phyloP scores from a whole-genome alignment of 2,329 filamentous ascomycete species.

The Stachybotrys echinatus region DNA sequence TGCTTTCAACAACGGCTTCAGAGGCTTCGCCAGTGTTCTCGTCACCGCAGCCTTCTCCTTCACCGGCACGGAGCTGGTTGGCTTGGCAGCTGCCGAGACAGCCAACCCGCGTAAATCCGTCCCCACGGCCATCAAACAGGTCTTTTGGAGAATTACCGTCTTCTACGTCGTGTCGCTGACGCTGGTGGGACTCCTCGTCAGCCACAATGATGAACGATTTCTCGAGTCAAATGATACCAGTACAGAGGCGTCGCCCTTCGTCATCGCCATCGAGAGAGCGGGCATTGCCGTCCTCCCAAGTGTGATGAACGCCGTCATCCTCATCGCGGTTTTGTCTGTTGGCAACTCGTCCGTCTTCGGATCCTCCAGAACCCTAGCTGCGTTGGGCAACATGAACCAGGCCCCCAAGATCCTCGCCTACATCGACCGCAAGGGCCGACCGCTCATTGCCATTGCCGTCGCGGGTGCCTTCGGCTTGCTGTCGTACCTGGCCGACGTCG shows the following conservation, averaged over 20 bases:
- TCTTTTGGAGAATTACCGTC: conserved; percentile 88
- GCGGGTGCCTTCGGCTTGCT: conserved; percentile 67
- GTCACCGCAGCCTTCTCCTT: conserved; percentile 75
- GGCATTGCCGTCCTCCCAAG: conserved; percentile 77
- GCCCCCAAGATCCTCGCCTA: conserved; percentile 74
- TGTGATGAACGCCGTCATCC: conserved; percentile 92
- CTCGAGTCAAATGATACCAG: conserved; percentile 54
- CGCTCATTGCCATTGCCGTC: conserved; percentile 65
- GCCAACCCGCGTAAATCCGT: conserved; percentile 76
- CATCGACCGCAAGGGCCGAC: conserved; percentile 77
- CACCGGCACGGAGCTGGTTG: conserved; percentile 70
- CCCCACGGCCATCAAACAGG: conserved; percentile 84
- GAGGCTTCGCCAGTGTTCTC: conserved; percentile 74
- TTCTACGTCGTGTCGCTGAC: conserved; percentile 85
- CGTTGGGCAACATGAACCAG: conserved; percentile 81
- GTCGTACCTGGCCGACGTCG: conserved; percentile 67
- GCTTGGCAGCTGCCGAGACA: conserved; percentile 72
- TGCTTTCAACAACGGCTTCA: conserved; percentile 80
- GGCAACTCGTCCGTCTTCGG: conserved; percentile 91
- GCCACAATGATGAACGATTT: conserved; percentile 62
- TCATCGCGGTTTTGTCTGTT: conserved; percentile 84
- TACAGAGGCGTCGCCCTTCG: conserved; percentile 79
- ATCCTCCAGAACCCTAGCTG: conserved; percentile 82
- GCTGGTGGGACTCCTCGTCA: conserved; percentile 77
- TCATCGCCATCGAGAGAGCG: conserved; percentile 84